Base-by-base conservation (phyloP, 352 stramenopile genomes). In the Phytophthora pisi region DNA sequence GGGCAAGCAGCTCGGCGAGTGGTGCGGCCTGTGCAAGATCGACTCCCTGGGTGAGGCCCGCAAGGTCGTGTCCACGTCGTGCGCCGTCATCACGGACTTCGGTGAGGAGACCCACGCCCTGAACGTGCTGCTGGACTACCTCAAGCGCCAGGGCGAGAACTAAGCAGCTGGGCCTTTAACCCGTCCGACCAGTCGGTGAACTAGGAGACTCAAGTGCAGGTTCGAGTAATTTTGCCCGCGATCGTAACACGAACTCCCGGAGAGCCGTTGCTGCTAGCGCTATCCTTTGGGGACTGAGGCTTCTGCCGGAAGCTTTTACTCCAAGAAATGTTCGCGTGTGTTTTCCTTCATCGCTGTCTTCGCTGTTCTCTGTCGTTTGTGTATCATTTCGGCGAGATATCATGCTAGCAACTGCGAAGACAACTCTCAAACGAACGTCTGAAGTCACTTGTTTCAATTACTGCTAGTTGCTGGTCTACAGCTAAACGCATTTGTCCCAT, bases 1-100 rank as follows among this genome's bases (percentile, higher is more conserved):
- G 71, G 92, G 96, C 70, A 99, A 99, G 88, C 94, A 99, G 72
- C 89, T 99, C 52, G 98, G 98, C 79, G 96, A 99, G 81, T 99
- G 96, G 97, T 99, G 96, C 73, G 98, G 98, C 72, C 92, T 99
- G 67, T 98, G 96, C 91, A 99, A 99, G 90, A 96, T 99, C 75
- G 96, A 99, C 83, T 82, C 82, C 58, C 89, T 99, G 62, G 98
- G 98, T 54, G 92, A 98, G 75, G 93, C 98, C 60, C 98, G 96
- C 79, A 99, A 99, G 95, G 97, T 99, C 57, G 97, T 99, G 31
- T 97, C 95, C 54, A 99, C 96, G 57, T 99, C 96, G 61, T 98
- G 94, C 80, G 96, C 96, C 64, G 97, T 99, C 69, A 98, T 99
- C 75, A 99, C 98, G 52, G 98, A 99, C 82, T 99, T 99, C 74